Evolutionary conservation across 1,139 yeast species (phyloP), one percentile per base, ranked within the genome.

Genomic region (Candida neerlandica): DNA sequence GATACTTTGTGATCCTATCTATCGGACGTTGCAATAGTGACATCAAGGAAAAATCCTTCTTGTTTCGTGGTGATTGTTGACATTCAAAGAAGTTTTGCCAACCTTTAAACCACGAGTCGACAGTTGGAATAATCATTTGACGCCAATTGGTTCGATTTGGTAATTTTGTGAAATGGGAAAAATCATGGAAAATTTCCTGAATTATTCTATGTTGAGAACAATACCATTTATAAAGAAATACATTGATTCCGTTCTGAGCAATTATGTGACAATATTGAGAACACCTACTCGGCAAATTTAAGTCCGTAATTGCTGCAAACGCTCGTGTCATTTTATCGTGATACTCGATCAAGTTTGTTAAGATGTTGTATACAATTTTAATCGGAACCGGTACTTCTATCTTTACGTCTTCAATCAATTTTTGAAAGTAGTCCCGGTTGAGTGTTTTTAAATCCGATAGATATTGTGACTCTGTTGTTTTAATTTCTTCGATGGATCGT

Each of bases 21-120:
- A 81, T 69, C 1, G 89, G 88, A 59, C 75, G 74, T 54, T 81
- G 83, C 34, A 81, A 63, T 44, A 83, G 67, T 0, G 87, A 81
- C 12, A 66, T 55, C 42, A 80, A 75, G 0, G 83, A 76, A 19
- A 79, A 62, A 57, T 80, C 85, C 61, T 45, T 51, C 3, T 62
- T 63, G 21, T 58, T 65, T 0, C 60, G 51, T 0, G 50, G 43
- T 2, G 73, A 70, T 51, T 77, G 81, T 0, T 78, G 68, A 1
- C 76, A 70, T 56, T 77, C 80, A 10, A 78, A 58, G 50, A 75
- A 75, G 38, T 58, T 63, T 45, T 69, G 73, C 62, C 71, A 70
- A 2, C 77, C 78, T 45, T 56, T 58, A 26, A 60, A 43, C 65
- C 65, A 68, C 1, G 34, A 29, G 15, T 33, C 38, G 18, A 40